A percentile compares a stretch with the other conserved stretches of the same genome.
These are phyloP conservation scores for Hawksworthiomyces lignivorus DNA, from an alignment of 2,329 filamentous ascomycete genomes.

Conservation along the genomic window DNA sequence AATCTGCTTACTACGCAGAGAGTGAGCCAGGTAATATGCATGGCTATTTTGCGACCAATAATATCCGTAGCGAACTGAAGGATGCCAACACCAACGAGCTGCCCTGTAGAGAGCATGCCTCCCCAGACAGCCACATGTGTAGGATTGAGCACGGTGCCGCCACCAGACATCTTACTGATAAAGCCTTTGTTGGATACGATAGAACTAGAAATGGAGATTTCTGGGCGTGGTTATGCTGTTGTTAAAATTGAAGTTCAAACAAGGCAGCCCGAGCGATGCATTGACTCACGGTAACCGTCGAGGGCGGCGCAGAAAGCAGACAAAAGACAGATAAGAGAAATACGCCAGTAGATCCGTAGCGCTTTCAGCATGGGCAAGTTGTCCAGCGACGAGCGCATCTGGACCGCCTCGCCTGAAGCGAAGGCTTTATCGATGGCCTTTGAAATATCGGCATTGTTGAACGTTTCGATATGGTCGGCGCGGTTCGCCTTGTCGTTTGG, in stretches of 20 bases:
- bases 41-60: constrained; percentile 2
- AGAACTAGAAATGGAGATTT: not conserved
- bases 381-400: constrained; percentile 2
- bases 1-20: not conserved
- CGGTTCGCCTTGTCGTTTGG: not conserved
- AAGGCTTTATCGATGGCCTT: constrained; percentile 3
- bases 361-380: not conserved
- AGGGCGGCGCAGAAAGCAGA: constrained; percentile 2
- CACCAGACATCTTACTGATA: not conserved
- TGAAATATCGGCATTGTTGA: not conserved
- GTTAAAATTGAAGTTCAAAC: not conserved
- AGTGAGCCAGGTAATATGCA: constrained; percentile 2
- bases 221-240: not conserved
- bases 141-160: not conserved
- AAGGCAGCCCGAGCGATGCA: too few relatives aligned
- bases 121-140: constrained; percentile 1
- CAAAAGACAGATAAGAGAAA: not conserved
- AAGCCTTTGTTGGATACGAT: constrained; percentile 4
- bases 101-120: constrained; percentile 4
- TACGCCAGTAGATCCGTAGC: not conserved
- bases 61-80: not conserved
- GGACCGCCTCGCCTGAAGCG: constrained; percentile 2
- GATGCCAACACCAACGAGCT: constrained; percentile 3
- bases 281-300: not conserved
- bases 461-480: not conserved